phyloP scores from a whole-genome alignment of 148 eudicot species.

The Chenopodium quinoa region DNA sequence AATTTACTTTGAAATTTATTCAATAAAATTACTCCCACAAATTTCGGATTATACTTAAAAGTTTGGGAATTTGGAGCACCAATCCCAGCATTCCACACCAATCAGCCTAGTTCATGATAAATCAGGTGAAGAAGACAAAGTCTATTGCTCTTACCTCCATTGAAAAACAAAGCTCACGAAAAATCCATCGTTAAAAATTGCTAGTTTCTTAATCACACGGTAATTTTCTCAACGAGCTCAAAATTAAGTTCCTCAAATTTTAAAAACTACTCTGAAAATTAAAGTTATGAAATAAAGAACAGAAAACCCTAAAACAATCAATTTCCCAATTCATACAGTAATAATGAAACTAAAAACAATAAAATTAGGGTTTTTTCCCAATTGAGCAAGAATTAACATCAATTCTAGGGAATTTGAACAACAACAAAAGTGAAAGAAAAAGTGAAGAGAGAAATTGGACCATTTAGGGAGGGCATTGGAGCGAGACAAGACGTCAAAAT shows the following conservation, averaged over 20 bases:
- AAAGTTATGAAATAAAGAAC: not conserved
- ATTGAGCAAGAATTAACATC: not conserved
- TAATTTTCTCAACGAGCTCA: not conserved
- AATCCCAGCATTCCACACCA: no score
- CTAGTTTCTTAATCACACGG: no score
- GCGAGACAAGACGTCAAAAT: conserved; percentile 60
- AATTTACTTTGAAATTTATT: no score
- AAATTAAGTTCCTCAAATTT: not conserved
- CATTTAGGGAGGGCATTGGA: conserved; percentile 76
- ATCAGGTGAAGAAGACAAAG: no score
- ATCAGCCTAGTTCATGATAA: no score
- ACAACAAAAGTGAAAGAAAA: not conserved
- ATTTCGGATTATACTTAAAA: no score
- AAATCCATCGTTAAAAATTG: no score
- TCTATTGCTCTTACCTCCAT: no score
- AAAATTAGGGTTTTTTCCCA: conserved; percentile 14
- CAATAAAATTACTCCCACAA: not conserved
- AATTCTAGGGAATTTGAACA: not conserved
- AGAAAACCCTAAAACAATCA: not conserved
- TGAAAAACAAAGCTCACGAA: no score
- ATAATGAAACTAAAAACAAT: not conserved
- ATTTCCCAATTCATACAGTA: not conserved
- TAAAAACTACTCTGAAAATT: no score
- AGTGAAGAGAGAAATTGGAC: conserved; percentile 23
- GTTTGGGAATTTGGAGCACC: no score